phyloP scores from a whole-genome alignment of 257 asterid genomes.

The Fraxinus excelsior region DNA sequence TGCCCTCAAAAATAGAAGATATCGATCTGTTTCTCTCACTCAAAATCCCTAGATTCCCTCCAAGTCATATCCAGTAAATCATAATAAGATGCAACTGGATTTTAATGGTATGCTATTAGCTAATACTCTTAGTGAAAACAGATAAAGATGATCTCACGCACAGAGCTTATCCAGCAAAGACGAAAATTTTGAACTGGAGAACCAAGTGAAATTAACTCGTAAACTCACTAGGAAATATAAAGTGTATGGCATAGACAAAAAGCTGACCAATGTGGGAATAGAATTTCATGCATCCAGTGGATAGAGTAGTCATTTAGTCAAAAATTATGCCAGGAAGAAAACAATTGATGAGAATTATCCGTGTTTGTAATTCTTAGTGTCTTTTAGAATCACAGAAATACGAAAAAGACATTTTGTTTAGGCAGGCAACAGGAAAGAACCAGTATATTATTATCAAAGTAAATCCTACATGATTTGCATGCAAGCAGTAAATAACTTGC shows the following conservation, averaged over 20 bases:
- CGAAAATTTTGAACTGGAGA: not conserved
- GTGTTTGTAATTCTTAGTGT: not conserved
- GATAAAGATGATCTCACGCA: not conserved
- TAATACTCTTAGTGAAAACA: not conserved
- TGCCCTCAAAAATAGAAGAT: constrained; percentile 6
- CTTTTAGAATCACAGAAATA: not conserved
- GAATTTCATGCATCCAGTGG: not conserved
- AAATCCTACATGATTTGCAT: not conserved
- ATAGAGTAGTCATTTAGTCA: not conserved
- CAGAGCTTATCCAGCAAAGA: not conserved
- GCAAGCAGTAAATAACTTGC: too few species aligned
- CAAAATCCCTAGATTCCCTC: not conserved
- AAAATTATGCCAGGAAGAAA: not conserved
- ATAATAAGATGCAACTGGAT: not conserved
- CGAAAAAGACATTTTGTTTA: too few species aligned
- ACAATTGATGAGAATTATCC: too few species aligned
- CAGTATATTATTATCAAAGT: not conserved
- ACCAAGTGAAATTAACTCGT: not conserved
- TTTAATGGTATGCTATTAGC: not conserved
- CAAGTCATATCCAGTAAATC: not conserved
- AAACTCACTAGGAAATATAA: not conserved
- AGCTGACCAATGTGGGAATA: not conserved
- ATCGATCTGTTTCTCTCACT: not conserved
- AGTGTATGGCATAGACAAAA: not conserved
- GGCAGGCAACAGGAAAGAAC: not conserved